Percentiles rank a stretch among this genome's conserved stretches.
phyloP scores from a whole-genome alignment of 805 yeast species.

The Lipomyces sp. region DNA sequence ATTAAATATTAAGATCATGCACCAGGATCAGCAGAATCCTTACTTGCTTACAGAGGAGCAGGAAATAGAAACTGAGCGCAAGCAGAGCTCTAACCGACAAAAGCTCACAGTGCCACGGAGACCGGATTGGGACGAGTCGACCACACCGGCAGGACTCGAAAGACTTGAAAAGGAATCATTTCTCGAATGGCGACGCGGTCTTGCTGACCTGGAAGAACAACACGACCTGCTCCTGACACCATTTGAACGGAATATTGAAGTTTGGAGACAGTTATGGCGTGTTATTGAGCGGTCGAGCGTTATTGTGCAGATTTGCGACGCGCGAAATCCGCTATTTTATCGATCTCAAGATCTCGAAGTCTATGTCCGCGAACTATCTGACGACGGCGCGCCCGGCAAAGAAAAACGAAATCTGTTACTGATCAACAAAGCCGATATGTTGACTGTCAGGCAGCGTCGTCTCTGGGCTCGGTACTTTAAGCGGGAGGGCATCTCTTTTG shows the following conservation, averaged over 20 bases:
- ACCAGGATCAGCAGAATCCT: constrained; percentile 56
- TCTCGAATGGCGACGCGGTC: constrained; percentile 87
- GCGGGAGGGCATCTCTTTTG: constrained; percentile 66
- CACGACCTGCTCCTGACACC: constrained; percentile 89
- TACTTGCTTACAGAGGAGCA: constrained; percentile 60
- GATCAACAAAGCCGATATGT: constrained; percentile 90
- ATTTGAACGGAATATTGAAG: constrained; percentile 93
- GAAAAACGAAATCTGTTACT: constrained; percentile 71
- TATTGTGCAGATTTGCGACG: constrained; percentile 96
- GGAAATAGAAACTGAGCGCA: constrained; percentile 55
- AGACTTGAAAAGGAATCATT: constrained; percentile 86
- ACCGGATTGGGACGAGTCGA: constrained; percentile 76
- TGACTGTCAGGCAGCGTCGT: constrained; percentile 70
- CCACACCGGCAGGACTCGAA: constrained; percentile 73
- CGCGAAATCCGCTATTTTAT: constrained; percentile 87
- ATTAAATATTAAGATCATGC: constrained; percentile 76
- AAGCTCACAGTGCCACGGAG: constrained; percentile 87
- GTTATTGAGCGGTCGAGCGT: constrained; percentile 93
- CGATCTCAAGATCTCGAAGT: constrained; percentile 82
- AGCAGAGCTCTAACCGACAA: constrained; percentile 51
- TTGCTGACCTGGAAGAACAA: constrained; percentile 79
- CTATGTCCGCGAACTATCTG: constrained; percentile 72
- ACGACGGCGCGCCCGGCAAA: constrained; percentile 41
- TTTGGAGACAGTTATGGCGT: constrained; percentile 98
- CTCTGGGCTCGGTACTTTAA: constrained; percentile 85